A percentile compares a stretch with the other conserved stretches of the same genome.
These are phyloP conservation scores for Alternaria sp. DNA, from an alignment of 2,329 filamentous ascomycete species.

Conservation along the genomic window DNA sequence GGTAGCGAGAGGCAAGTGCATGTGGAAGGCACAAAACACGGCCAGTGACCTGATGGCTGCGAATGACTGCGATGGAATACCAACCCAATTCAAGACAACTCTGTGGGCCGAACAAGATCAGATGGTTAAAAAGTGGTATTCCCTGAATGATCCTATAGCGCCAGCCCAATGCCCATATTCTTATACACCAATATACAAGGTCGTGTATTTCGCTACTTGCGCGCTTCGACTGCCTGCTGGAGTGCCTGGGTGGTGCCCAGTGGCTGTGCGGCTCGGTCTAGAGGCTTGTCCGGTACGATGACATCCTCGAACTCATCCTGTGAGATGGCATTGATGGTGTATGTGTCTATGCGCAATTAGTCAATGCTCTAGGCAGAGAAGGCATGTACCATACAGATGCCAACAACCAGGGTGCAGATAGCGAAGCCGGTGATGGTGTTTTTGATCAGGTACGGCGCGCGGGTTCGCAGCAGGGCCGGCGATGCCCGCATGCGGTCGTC, in stretches of 20 bases:
- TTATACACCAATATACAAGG: constrained; percentile 35
- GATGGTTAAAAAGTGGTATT: constrained; percentile 18
- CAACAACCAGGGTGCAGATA: constrained; percentile 76
- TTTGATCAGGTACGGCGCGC: constrained; percentile 89
- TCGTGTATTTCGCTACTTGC: constrained; percentile 24
- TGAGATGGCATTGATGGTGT: constrained; percentile 82
- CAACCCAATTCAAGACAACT: not conserved
- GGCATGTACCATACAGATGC: constrained; percentile 70
- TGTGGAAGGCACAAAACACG: not conserved
- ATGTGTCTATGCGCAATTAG: constrained; percentile 60
- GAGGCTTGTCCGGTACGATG: constrained; percentile 78
- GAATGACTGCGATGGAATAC: not conserved
- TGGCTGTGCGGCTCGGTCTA: constrained; percentile 49
- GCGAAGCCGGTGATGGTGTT: constrained; percentile 83
- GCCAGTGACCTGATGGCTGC: not conserved
- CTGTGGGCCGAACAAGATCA: not conserved
- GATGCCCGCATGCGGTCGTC: constrained; percentile 85
- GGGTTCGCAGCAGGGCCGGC: constrained; percentile 86
- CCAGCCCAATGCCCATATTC: constrained; percentile 37
- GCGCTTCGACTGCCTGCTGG: constrained; percentile 38
- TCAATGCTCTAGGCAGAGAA: not conserved
- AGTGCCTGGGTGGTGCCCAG: constrained; percentile 38
- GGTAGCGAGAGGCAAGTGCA: not conserved
- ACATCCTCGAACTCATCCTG: constrained; percentile 98
- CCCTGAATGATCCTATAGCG: constrained; percentile 28